Evolutionary conservation across 148 eudicot species (phyloP).

Genomic region (Oxyria digyna): DNA sequence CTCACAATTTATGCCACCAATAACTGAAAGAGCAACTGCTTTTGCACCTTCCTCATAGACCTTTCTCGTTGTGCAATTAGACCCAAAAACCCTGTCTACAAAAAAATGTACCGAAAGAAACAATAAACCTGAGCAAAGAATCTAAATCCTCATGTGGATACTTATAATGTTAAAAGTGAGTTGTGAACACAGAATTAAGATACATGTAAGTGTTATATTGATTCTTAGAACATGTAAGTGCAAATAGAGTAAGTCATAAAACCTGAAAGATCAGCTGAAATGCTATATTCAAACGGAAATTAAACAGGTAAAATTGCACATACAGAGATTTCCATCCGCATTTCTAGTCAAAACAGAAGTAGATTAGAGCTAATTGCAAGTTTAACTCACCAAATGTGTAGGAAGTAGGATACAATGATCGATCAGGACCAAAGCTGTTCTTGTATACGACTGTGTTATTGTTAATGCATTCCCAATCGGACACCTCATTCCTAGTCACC

Average conservation of each 20-base stretch:
- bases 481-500: slow-evolving; percentile 44
- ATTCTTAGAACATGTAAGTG: not conserved
- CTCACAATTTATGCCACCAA: slow-evolving; percentile 88
- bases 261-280: not conserved
- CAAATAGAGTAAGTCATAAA: not conserved
- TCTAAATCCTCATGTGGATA: not conserved
- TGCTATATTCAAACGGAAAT: not conserved
- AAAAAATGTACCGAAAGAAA: slow-evolving; percentile 13
- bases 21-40: slow-evolving; percentile 76
- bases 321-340: not conserved
- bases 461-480: slow-evolving; percentile 85
- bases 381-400: slow-evolving; percentile 70
- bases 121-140: slow-evolving; percentile 14
- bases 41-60: slow-evolving; percentile 88
- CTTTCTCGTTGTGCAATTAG: slow-evolving; percentile 70
- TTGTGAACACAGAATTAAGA: not conserved
- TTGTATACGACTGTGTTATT: slow-evolving; percentile 53
- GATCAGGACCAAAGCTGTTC: slow-evolving; percentile 45
- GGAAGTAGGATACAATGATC: slow-evolving; percentile 72
- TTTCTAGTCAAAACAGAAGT: not conserved
- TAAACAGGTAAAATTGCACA: not conserved
- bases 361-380: not conserved
- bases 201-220: not conserved
- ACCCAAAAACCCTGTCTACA: slow-evolving; percentile 72
- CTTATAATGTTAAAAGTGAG: not conserved